These are phyloP conservation scores for Candida insectorum DNA, from an alignment of 805 yeast species.

Conservation along the genomic window DNA sequence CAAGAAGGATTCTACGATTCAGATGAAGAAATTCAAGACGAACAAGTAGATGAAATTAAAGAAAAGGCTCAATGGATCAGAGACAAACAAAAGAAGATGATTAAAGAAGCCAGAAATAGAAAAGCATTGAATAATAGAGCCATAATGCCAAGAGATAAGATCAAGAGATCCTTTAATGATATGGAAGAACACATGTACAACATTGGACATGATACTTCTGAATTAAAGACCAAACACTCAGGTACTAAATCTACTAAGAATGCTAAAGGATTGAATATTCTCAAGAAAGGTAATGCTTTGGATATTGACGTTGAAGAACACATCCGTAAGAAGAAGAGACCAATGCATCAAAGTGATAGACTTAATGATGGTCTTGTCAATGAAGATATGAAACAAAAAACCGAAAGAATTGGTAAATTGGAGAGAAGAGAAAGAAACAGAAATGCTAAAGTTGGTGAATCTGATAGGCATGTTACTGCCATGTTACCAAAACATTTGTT, in stretches of 20 bases:
- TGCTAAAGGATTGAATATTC: constrained; percentile 71
- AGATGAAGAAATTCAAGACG: constrained; percentile 55
- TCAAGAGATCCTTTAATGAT: constrained; percentile 67
- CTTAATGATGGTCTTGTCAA: constrained; percentile 83
- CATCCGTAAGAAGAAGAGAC: constrained; percentile 45
- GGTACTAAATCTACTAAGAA: constrained; percentile 13
- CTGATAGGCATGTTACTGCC: constrained; percentile 86
- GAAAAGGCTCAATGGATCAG: constrained; percentile 95
- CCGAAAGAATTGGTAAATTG: constrained; percentile 81
- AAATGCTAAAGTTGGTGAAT: constrained; percentile 91
- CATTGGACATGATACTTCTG: constrained; percentile 81
- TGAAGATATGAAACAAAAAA: constrained; percentile 75
- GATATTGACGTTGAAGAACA: constrained; percentile 35
- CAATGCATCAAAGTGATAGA: constrained; percentile 67
- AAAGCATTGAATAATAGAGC: constrained; percentile 85
- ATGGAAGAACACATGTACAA: constrained; percentile 88
- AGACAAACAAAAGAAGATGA: constrained; percentile 91
- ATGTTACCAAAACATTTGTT: constrained; percentile 90
- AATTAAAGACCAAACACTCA: constrained; percentile 41
- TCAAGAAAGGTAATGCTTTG: constrained; percentile 45
- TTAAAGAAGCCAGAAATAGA: constrained; percentile 80
- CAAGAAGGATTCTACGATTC: constrained; percentile 93
- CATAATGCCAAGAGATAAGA: constrained; percentile 85
- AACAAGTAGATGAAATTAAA: constrained; percentile 62
- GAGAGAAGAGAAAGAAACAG: constrained; percentile 94